Evolutionary conservation across 1,284 basidiomycete genomes (phyloP).

Genomic region (Puccinia novopanici): DNA sequence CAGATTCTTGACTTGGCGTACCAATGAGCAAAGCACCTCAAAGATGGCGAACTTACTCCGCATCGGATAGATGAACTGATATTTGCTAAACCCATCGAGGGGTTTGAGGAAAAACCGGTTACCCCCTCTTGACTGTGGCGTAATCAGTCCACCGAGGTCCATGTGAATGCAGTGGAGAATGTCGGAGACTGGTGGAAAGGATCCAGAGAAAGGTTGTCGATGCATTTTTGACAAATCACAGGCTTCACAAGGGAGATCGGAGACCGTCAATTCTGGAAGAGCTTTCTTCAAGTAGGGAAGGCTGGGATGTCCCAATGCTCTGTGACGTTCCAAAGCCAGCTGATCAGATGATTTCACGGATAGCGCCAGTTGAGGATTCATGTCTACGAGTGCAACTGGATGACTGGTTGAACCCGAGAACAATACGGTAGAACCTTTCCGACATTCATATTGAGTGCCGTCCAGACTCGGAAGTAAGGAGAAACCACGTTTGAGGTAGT

Average conservation of each 20-base stretch:
- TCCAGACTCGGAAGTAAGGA: background rate
- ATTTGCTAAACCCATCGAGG: slow-evolving; percentile 9
- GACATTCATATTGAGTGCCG: background rate
- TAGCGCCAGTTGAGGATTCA: too few relatives aligned
- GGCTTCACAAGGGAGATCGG: too few relatives aligned
- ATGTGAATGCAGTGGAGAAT: slow-evolving; percentile 12
- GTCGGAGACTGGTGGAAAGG: background rate
- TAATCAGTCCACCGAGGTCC: slow-evolving; percentile 5
- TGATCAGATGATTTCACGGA: too few relatives aligned
- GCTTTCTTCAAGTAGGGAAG: background rate
- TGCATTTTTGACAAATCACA: slow-evolving; percentile 24
- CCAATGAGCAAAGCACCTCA: background rate
- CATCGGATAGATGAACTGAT: background rate
- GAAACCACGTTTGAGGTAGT: background rate
- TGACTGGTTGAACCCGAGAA: background rate
- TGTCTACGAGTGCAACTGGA: too few relatives aligned
- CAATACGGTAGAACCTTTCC: background rate
- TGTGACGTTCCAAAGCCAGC: background rate
- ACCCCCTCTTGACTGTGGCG: background rate
- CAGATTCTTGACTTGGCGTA: background rate
- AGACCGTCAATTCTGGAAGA: too few relatives aligned
- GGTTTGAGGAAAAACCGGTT: slow-evolving; percentile 8
- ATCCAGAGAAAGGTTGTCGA: background rate
- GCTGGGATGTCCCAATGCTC: slow-evolving; percentile 16
- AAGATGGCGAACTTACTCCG: slow-evolving; percentile 18